Base-by-base conservation (phyloP, 108 stramenopile species). In the Discostella pseudostelligera region DNA sequence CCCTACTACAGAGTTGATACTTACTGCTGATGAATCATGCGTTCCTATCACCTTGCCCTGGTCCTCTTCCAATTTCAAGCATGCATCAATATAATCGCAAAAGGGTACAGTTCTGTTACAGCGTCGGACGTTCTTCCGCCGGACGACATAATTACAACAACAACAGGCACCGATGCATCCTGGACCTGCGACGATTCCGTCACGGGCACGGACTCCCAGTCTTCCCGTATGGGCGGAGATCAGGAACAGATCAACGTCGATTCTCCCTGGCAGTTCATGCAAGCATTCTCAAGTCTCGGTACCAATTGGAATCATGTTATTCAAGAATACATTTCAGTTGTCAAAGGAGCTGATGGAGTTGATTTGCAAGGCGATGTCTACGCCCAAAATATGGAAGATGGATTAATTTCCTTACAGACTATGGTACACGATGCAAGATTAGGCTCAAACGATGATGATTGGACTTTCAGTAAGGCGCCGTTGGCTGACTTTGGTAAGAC, bases 241-340 rank as follows among this genome's bases (percentile, higher is more conserved):
- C 36, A 61, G 17, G 54, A 60, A 35, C 28, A 37, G 3, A 39
- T 28, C 25, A 29, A 26, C 16, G 55, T 65, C 4, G 66, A 68
- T 47, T 68, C 61, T 11, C 39, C 71, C 9, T 74, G 65, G 59
- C 72, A 59, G 24, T 78, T 78, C 28, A 78, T 78, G 77, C 59
- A 62, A n/a, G 71, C 72, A 3, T 78, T 78, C 43, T 56, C 59
- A 8, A 73, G 67, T 29, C 67, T 78, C 14, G 77, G 77, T 19
- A 51, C 72, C 1, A 65, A 56, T 19, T 78, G 77, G 77, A 73
- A 67, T 53, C 77, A 78, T 62, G 77, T 78, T 3, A 47, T 78
- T 46, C 56, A 59, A 37, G 70, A 70, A 43, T 73, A 78, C 25
- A 54, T 63, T 21, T 73, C 71, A 10, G 77, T 78, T 17, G 62